Base-by-base conservation (phyloP, 1,284 basidiomycete species). In the Pyrrhoderma noxium region DNA sequence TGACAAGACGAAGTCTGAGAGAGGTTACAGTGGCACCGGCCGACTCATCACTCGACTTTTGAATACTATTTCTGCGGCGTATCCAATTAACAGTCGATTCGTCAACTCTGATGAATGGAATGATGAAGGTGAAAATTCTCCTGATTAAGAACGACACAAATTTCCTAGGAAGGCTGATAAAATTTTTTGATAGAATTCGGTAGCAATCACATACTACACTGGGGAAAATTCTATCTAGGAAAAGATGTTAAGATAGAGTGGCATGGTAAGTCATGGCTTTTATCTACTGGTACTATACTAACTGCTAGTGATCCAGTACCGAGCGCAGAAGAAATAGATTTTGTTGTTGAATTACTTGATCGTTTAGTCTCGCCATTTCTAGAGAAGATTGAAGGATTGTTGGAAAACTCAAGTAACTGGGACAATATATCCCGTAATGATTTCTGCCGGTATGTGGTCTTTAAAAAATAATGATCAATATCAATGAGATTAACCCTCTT, bases 81-180 rank as follows among this genome's bases (percentile, higher is more conserved):
- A 96, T 65, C 86, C 92, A 13, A 63, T 78, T 52, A 90, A 95
- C 57, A 82, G 82, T 59, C 80, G 88, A 16, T 91, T 91, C 57
- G 80, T 95, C 53, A 95, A 98, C 64, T 70, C 75, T 1, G 77
- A 82, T n/a, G 84, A 88, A 61, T 94, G 92, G 89, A 67, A 82
- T 27, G 79, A 82, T 57, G 73, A 83, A 59, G 76, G 91, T 89
- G 75, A 59, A 19, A 47, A 19, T 47, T 49, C 37, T 22, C n/a
- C 14, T 39, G 45, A 53, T 7, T 16, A 35, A 5, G 53, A 19
- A 11, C 49, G 23, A 35, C 34, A 21, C 11, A 49, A 35, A 2
- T 41, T n/a, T n/a, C n/a, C n/a, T n/a, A n/a, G n/a, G n/a, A n/a
- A n/a, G n/a, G n/a, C n/a, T n/a, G n/a, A n/a, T n/a, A n/a, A 27